Evolutionary conservation across 148 eudicot species (phyloP), one percentile per base, ranked within the genome.

Genomic region (Rhododendron mucronatum): DNA sequence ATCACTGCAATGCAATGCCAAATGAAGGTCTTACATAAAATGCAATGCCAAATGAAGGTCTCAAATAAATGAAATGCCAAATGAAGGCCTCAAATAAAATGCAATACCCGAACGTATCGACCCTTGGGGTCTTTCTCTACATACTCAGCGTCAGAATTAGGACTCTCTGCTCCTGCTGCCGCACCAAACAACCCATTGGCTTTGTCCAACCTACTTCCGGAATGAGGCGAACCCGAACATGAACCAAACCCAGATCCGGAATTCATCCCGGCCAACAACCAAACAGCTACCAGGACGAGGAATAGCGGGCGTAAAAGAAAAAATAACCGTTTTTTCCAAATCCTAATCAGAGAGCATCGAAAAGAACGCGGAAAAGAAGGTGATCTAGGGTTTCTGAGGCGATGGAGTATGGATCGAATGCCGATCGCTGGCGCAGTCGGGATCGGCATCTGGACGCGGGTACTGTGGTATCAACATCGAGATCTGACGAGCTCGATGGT

Each of bases 91-190:
- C 33, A 16, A 44, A 84, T 26, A 45, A 65, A 37, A 65, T 33
- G 35, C 10, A 44, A 50, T 96, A 96, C 99, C 96, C 98, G 93
- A 89, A 95, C 92, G 84, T 95, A 96, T 55, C 98, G 94, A 85
- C 94, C 94, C 35, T 79, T 88, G 2, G 95, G 93, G 85, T 93
- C 96, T 45, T 76, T 93, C 89, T 96, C 99, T 3, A 92, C 94
- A 47, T 76, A 88, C 81, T 93, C 93, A 67, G 84, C 87, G 18
- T 92, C 92, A 61, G 51, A 76, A 45, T 88, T 87, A 77, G 71
- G 53, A 76, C 48, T 45, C 75, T 83, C 92, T 26, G 30, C 35
- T 30, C 67, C 65, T 59, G 67, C 44, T 30, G 75, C 67, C 20
- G 67, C 83, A 18, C 65, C 86, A 65, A 53, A 13, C 65, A 53